phyloP scores from a whole-genome alignment of 257 asterid species.

The Anisodus tanguticus region DNA sequence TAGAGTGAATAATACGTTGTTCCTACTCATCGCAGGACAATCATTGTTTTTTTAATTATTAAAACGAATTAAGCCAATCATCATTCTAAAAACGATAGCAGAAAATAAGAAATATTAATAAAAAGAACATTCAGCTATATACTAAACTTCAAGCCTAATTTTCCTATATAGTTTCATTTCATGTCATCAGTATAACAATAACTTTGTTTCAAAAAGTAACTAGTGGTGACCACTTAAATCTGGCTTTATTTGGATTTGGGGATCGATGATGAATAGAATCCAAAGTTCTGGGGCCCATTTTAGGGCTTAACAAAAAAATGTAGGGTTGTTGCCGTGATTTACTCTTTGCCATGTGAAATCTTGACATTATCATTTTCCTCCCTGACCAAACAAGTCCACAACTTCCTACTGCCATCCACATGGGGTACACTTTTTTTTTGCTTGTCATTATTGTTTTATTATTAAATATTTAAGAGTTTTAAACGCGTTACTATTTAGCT shows the following conservation, averaged over 20 bases:
- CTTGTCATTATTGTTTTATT: not conserved
- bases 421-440: not conserved
- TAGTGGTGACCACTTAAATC: not conserved
- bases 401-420: not conserved
- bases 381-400: not conserved
- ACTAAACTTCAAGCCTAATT: too few relatives aligned
- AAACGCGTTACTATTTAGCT: not conserved
- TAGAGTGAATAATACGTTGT: not conserved
- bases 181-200: too few relatives aligned
- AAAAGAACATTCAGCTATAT: too few relatives aligned
- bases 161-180: too few relatives aligned
- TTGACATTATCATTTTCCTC: constrained; percentile 9
- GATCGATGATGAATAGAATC: not conserved
- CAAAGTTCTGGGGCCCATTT: constrained; percentile 25
- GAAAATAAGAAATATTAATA: too few relatives aligned
- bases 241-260: not conserved
- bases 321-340: constrained; percentile 35
- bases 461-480: not conserved
- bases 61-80: not conserved
- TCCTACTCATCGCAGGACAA: not conserved
- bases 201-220: too few relatives aligned
- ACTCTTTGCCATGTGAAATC: constrained; percentile 27
- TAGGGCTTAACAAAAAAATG: not conserved
- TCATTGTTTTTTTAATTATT: not conserved
- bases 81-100: too few relatives aligned